Base-by-base conservation (phyloP, 2,329 filamentous ascomycete species). In the Aspergillus hiratsukae region DNA sequence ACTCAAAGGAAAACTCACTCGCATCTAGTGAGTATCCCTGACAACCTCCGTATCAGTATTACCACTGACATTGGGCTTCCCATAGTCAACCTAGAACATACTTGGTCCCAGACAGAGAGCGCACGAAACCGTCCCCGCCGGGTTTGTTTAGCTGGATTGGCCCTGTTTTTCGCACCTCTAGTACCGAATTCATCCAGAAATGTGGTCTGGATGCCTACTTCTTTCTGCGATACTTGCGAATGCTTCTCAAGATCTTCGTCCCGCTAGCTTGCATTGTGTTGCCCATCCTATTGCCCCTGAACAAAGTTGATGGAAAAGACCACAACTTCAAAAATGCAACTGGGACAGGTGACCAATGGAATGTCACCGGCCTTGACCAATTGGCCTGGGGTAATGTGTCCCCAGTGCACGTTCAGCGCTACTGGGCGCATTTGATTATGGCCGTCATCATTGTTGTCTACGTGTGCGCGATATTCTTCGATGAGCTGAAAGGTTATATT, bases 191-290 rank as follows among this genome's bases (percentile, higher is more conserved):
- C 64, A 96, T 99, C 66, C 88, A 93, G 53, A 96, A 97, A 74
- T 97, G 93, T 64, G 94, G 94, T 19, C 83, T 99, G 9, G 94
- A 99, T 71, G 91, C 93, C 67, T 99, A 96, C 76, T 96, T 97
- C 78, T 99, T 99, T 73, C 81, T 99, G 1, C 89, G 95, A 60
- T 99, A 96, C 68, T 83, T 92, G 27, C 86, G 88, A 59, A 88
- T 90, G 67, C 84, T 97, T 4, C 82, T 97, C 46, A 87, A 96
- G 69, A 96, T 99, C 60, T 97, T 99, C 71, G 77, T 96, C 41
- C 91, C 94, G 1, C 85, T 96, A 55, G 86, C 89, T 11, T 64
- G 84, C 27, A 69, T 97, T 51, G 87, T 96, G 28, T 79, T 97
- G 53, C 94, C 94, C 0, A 88, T 97, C 25, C 78, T 99, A 46